phyloP scores from a whole-genome alignment of 257 asterid genomes.

The Solanum chmielewskii region DNA sequence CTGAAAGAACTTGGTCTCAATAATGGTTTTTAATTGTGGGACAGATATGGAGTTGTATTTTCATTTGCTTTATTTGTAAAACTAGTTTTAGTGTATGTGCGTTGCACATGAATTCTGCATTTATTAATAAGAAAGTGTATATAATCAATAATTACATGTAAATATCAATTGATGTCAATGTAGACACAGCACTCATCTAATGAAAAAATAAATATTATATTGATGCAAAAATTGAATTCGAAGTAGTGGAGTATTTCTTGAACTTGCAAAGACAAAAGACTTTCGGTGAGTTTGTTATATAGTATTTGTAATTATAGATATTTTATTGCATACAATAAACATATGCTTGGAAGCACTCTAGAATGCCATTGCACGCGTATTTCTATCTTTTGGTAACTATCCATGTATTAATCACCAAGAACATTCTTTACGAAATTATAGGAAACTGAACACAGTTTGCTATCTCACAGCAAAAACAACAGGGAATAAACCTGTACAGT shows the following conservation, averaged over 20 bases:
- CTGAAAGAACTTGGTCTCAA: neutral
- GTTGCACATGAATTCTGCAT: neutral
- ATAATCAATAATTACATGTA: neutral
- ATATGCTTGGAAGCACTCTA: neutral
- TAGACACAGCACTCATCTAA: neutral
- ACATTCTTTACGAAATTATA: neutral
- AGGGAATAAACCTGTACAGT: neutral
- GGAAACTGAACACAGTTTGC: neutral
- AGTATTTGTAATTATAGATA: neutral
- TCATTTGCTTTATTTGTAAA: neutral
- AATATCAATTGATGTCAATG: neutral
- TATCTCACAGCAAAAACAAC: neutral
- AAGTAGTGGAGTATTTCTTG: neutral
- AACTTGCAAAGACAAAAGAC: neutral
- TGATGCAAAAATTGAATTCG: neutral
- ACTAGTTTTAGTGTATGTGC: neutral
- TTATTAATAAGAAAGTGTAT: neutral
- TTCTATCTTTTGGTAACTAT: neutral
- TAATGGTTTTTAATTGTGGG: neutral
- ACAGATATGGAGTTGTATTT: neutral
- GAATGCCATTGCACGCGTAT: neutral
- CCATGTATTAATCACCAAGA: neutral
- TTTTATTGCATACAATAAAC: neutral
- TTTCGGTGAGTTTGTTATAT: neutral
- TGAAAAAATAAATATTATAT: neutral